Conservation (phyloP, 2,329 filamentous ascomycete species). For the Exutisphaerella laricina region DNA sequence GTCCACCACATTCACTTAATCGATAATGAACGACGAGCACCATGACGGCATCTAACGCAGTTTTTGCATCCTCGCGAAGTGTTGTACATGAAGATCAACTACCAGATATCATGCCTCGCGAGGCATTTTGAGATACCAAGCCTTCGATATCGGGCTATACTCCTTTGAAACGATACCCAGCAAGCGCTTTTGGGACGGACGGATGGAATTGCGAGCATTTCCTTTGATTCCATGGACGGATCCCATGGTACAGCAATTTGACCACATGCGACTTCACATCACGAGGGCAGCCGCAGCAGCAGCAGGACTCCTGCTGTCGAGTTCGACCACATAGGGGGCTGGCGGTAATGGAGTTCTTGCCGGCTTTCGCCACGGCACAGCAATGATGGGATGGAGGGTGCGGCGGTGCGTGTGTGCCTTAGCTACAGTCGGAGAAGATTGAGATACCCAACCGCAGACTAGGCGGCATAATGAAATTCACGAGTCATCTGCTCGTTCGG, state of each 20-base stretch:
- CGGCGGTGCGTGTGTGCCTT: not conserved
- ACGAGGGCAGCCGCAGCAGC: constrained; percentile 6
- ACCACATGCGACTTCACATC: constrained; percentile 1
- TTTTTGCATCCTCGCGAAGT: constrained; percentile 10
- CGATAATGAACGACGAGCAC: constrained; percentile 18
- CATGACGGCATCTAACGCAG: constrained; percentile 10
- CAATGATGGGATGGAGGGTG: constrained; percentile 1
- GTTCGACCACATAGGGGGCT: constrained; percentile 3
- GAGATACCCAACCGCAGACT: constrained; percentile 8
- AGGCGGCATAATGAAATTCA: constrained; percentile 10
- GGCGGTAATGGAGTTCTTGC: not conserved
- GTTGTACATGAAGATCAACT: constrained; percentile 19
- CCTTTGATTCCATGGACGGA: not conserved
- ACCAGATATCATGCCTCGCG: constrained; percentile 19
- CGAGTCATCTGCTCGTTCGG: constrained; percentile 8
- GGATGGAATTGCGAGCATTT: constrained; percentile 4
- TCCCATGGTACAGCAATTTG: constrained; percentile 1
- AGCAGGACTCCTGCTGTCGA: constrained; percentile 9
- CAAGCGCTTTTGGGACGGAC: constrained; percentile 10
- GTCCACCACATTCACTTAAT: constrained; percentile 14
- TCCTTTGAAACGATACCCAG: constrained; percentile 16
- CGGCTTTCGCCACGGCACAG: not conserved
- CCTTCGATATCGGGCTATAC: constrained; percentile 24
- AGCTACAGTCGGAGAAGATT: constrained; percentile 1
- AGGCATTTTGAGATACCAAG: constrained; percentile 23